These are phyloP conservation scores for Pythium apleroticum DNA, from an alignment of 352 stramenopile genomes.

Conservation along the genomic window DNA sequence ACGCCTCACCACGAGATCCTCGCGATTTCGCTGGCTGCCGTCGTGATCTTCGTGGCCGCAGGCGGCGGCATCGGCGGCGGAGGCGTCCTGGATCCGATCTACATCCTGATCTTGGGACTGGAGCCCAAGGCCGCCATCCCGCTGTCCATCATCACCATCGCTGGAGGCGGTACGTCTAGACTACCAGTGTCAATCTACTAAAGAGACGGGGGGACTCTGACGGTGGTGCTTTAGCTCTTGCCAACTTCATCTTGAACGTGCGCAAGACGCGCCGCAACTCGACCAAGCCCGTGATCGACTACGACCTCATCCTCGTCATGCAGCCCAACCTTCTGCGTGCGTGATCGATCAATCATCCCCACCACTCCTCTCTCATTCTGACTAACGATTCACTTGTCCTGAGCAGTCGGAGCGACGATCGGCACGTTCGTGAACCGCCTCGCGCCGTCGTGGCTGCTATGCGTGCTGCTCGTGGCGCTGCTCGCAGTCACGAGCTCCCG, in stretches of 20 bases:
- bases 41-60: constrained; percentile 86
- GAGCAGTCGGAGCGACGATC: constrained; percentile 51
- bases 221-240: constrained; percentile 50
- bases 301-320: constrained; percentile 97
- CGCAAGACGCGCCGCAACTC: constrained; percentile 88
- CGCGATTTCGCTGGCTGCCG: constrained; percentile 44
- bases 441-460: constrained; percentile 86
- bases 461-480: constrained; percentile 88
- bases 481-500: constrained; percentile 85
- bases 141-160: constrained; percentile 94
- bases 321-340: constrained; percentile 87
- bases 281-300: constrained; percentile 94
- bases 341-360: constrained; percentile 8
- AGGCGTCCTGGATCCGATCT: constrained; percentile 95
- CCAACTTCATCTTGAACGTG: constrained; percentile 92
- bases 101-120: constrained; percentile 94
- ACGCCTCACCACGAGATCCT: constrained; percentile 39
- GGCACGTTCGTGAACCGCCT: constrained; percentile 92
- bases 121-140: constrained; percentile 91
- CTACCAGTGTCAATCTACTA: background rate
- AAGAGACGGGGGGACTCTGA: background rate
- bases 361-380: background rate
- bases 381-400: background rate
- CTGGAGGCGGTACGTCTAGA: constrained; percentile 58
- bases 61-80: constrained; percentile 90